Percentiles rank a stretch among this genome's conserved stretches.
Evolutionary conservation across 2,329 filamentous ascomycete species (phyloP).

Genomic region (Cladosporium sp.): DNA sequence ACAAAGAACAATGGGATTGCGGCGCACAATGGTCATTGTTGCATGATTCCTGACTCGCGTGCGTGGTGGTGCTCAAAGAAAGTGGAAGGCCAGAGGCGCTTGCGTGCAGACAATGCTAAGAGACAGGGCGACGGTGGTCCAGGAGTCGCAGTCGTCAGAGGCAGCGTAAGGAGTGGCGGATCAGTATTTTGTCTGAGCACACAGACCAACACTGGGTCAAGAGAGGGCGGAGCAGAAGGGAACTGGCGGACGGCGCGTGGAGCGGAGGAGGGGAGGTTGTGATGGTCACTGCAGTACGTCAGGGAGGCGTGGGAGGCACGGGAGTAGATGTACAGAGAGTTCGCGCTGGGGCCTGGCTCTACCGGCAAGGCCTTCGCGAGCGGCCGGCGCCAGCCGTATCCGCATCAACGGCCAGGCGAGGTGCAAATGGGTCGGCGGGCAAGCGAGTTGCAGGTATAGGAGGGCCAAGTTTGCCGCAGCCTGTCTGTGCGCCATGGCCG

Average conservation of each 20-base stretch:
- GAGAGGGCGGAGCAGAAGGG: background rate
- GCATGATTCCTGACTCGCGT: slow-evolving; percentile 4
- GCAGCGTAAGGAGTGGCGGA: no score
- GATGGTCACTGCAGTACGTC: slow-evolving; percentile 6
- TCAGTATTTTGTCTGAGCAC: background rate
- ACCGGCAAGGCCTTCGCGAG: background rate
- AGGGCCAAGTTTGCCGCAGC: slow-evolving; percentile 2
- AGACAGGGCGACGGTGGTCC: no score
- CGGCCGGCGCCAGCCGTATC: slow-evolving; percentile 9
- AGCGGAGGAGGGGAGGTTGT: background rate
- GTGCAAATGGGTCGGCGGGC: background rate
- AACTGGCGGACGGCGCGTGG: background rate
- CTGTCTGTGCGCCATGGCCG: background rate
- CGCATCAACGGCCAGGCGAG: slow-evolving; percentile 6
- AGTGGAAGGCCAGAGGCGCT: no score
- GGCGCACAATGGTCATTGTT: slow-evolving; percentile 9
- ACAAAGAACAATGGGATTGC: slow-evolving; percentile 1
- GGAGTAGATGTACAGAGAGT: slow-evolving; percentile 7
- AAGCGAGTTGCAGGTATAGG: slow-evolving; percentile 7
- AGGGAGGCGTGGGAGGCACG: background rate
- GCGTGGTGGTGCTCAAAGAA: background rate
- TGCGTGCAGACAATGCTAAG: no score
- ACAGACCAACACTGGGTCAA: background rate
- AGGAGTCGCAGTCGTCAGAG: no score
- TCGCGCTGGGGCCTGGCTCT: background rate